Evolutionary conservation across 1,284 basidiomycete genomes (phyloP).

Genomic region (Taiwanofungus camphoratus): DNA sequence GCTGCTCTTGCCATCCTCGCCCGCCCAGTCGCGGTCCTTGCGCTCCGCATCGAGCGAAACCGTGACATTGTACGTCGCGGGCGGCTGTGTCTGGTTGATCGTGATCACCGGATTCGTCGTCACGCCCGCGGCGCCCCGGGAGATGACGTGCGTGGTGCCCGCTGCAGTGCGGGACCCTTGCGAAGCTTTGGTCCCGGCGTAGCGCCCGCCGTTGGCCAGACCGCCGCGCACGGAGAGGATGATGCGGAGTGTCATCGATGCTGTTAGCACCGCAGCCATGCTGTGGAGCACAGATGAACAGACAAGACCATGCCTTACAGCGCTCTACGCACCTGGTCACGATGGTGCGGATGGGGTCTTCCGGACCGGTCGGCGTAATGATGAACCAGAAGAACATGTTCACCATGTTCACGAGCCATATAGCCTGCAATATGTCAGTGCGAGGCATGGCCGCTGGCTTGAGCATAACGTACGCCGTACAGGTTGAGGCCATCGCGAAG

Average conservation of each 20-base stretch:
- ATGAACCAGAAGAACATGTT: constrained; percentile 82
- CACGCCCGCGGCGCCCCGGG: constrained; percentile 23
- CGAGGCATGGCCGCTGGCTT: constrained; percentile 2
- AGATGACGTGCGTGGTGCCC: constrained; percentile 40
- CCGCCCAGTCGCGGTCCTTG: constrained; percentile 38
- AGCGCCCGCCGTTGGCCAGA: constrained; percentile 62
- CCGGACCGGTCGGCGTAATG: constrained; percentile 51
- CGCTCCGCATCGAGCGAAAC: constrained; percentile 63
- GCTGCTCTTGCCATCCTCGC: constrained; percentile 50
- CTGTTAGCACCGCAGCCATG: constrained; percentile 78
- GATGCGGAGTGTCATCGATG: constrained; percentile 80
- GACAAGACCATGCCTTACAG: not conserved
- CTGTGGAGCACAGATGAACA: constrained; percentile 30
- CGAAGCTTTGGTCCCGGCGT: constrained; percentile 37
- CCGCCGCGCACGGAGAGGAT: constrained; percentile 70
- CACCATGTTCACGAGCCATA: constrained; percentile 71
- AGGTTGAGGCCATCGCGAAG: constrained; percentile 81
- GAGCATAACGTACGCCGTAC: constrained; percentile 52
- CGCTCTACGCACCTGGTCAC: constrained; percentile 47
- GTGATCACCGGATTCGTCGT: constrained; percentile 29
- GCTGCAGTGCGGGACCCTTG: constrained; percentile 27
- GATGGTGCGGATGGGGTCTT: constrained; percentile 72
- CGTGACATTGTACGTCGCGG: constrained; percentile 38
- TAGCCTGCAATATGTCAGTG: constrained; percentile 35
- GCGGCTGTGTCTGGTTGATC: constrained; percentile 28